Percentiles rank a stretch among this genome's conserved stretches.
phyloP scores from a whole-genome alignment of 495 filamentous ascomycete species.

The Staphylotrichum longicolle region DNA sequence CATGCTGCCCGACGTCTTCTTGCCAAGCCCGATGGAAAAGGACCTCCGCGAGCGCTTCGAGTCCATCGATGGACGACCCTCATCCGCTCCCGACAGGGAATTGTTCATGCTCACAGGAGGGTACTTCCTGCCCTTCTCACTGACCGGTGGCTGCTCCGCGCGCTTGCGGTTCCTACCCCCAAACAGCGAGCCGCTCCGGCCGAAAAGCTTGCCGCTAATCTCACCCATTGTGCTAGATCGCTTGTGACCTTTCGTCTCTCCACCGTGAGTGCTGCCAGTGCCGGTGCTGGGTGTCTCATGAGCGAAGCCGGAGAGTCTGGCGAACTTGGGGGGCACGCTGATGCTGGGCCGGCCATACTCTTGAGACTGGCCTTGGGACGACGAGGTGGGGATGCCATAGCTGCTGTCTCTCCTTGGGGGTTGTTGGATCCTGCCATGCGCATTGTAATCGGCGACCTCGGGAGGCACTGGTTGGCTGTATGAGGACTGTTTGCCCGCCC shows the following conservation, averaged over 20 bases:
- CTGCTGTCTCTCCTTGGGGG: constrained; percentile 70
- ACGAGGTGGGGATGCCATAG: constrained; percentile 70
- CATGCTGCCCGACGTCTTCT: constrained; percentile 65
- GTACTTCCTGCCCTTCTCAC: constrained; percentile 58
- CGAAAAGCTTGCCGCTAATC: constrained; percentile 73
- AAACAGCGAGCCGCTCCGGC: constrained; percentile 76
- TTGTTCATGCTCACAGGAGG: constrained; percentile 79
- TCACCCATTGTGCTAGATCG: constrained; percentile 86
- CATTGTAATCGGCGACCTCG: constrained; percentile 84
- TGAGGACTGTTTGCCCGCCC: constrained; percentile 71
- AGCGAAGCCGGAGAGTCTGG: constrained; percentile 46
- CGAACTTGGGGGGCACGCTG: constrained; percentile 51
- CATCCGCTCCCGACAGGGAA: constrained; percentile 45
- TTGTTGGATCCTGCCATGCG: constrained; percentile 84
- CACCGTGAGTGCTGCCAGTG: constrained; percentile 3
- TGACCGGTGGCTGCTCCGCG: constrained; percentile 40
- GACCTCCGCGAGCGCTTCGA: constrained; percentile 66
- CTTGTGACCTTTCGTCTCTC: constrained; percentile 69
- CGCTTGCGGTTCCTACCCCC: constrained; percentile 54
- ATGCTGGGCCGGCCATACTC: constrained; percentile 62
- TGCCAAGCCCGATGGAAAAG: constrained; percentile 68
- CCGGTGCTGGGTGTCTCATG: constrained; percentile 13
- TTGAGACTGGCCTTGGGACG: constrained; percentile 46
- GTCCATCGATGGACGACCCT: constrained; percentile 73
- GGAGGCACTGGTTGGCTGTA: constrained; percentile 89